Base-by-base conservation (phyloP, 2,329 filamentous ascomycete genomes). In the Neonectria neomacrospora region DNA sequence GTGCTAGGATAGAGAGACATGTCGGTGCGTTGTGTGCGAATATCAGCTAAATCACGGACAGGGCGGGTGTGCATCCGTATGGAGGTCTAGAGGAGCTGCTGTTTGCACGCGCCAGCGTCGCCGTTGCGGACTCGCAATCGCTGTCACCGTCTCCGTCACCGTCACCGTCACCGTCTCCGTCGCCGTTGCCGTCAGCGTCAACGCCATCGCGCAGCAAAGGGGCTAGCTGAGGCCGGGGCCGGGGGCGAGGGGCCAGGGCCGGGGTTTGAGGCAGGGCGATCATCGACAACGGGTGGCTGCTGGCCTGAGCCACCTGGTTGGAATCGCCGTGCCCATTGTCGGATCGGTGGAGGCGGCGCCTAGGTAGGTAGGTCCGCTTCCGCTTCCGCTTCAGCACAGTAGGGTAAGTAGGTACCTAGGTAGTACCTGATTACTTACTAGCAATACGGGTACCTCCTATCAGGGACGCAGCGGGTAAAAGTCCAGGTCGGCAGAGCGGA, bases 251-350 rank as follows among this genome's bases (percentile, higher is more conserved):
- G 61, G 52, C 64, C 60, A 55, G 65, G 69, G 63, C 67, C 63
- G 37, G 71, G 70, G 66, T 58, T 53, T 44, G 51, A 73, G 60
- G 69, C 58, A 73, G 59, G 71, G 66, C 71, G 71, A 73, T 73
- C 71, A 71, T 73, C 71, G 71, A 68, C 71, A 73, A 73, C 71
- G 71, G 71, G 67, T 73, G 67, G 67, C 71, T 68, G 64, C 59
- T 68, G 67, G 62, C 61, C 56, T 68, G 71, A 72, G 70, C 69
- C 68, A 67, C 62, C 58, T 63, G 61, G 64, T 68, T 71, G 67
- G 71, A 69, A 73, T 73, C 66, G 63, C 65, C 63, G 48, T 63
- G 58, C 56, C 48, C 50, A 63, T 58, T 44, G 55, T 63, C 55
- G 66, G 67, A 70, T 70, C 62, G 56, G 67, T 67, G 67, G 65